Evolutionary conservation across 169 alveolate species (phyloP), one percentile per base, ranked within the genome.

Genomic region (Eimeria sp.): DNA sequence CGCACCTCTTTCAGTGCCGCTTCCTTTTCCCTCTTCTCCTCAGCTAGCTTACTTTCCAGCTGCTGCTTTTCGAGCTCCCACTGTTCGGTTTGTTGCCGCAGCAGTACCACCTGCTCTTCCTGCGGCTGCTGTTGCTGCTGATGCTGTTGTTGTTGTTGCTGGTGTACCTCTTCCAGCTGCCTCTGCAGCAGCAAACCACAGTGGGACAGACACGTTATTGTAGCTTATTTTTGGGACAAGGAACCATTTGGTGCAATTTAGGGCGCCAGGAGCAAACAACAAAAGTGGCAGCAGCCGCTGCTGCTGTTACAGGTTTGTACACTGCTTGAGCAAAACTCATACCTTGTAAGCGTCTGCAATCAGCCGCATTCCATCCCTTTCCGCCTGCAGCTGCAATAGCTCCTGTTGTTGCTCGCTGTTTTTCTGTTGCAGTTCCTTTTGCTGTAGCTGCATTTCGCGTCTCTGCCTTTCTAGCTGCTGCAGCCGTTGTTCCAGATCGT

Each of bases 321-420:
- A 14, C 54, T 71, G 25, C 46, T 25, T 30, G n/a, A 25, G 49
- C 43, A 25, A 33, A 37, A 30, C 0, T 62, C 82, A 40, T 58
- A 58, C 77, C 93, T 85, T 62, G 93, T 64, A 85, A 4, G 82
- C 58, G 62, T 64, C 64, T 1, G 93, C 93, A 85, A 64, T 33
- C 13, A 64, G 93, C 23, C 52, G 93, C 93, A 62, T 64, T 27
- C 80, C 93, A 43, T 85, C 93, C 62, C 68, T 64, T 30, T 85
- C 82, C 30, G 77, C 93, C 82, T 85, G 82, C 64, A 62, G 64
- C 82, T 85, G 93, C 93, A 62, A 49, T 80, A 64, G 62, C 62
- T 60, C 66, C 66, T 85, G 77, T n/a, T 85, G 93, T 80, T 85
- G 93, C 82, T 85, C 74, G 80, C 52, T 37, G 93, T n/a, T 49